phyloP scores from a whole-genome alignment of 1,284 basidiomycete genomes.

The Puccinia coronata region DNA sequence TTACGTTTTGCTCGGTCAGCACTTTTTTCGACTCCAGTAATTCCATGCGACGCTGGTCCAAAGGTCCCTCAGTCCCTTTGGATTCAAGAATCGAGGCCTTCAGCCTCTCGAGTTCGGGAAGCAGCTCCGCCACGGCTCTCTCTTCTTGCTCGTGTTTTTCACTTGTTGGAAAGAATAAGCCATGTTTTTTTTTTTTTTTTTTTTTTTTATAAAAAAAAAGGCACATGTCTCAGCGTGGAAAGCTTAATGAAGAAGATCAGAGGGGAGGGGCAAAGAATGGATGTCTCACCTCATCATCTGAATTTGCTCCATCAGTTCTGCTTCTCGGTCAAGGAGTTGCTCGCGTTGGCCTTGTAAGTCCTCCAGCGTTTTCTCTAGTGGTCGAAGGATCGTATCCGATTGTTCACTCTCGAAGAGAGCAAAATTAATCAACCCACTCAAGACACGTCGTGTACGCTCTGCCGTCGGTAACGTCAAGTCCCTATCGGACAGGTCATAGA shows the following conservation, averaged over 20 bases:
- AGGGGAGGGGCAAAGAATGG: background rate
- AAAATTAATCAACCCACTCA: slow-evolving; percentile 47
- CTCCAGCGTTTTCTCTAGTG: slow-evolving; percentile 17
- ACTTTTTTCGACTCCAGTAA: background rate
- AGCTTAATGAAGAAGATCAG: background rate
- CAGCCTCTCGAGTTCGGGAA: slow-evolving; percentile 19
- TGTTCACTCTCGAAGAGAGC: slow-evolving; percentile 42
- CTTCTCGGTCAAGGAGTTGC: slow-evolving; percentile 5
- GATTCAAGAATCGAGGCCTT: slow-evolving; percentile 36
- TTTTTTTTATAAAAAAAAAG: background rate
- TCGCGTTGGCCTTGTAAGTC: slow-evolving; percentile 27
- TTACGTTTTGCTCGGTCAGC: slow-evolving; percentile 30
- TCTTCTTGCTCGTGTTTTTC: slow-evolving; percentile 26
- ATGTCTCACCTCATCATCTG: slow-evolving; percentile 10
- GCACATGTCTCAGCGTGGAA: background rate
- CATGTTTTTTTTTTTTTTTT: no score
- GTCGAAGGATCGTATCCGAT: slow-evolving; percentile 13
- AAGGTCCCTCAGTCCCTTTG: slow-evolving; percentile 35
- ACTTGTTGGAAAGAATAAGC: no score
- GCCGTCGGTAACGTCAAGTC: slow-evolving; percentile 23
- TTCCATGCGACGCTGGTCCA: slow-evolving; percentile 30
- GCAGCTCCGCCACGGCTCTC: slow-evolving; percentile 20
- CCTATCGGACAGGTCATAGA: slow-evolving; percentile 41
- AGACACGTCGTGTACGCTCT: slow-evolving; percentile 28
- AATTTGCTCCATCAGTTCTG: slow-evolving; percentile 25